These are phyloP conservation scores for Penicillium sclerotiorum DNA, from an alignment of 2,329 filamentous ascomycete species.

Conservation along the genomic window DNA sequence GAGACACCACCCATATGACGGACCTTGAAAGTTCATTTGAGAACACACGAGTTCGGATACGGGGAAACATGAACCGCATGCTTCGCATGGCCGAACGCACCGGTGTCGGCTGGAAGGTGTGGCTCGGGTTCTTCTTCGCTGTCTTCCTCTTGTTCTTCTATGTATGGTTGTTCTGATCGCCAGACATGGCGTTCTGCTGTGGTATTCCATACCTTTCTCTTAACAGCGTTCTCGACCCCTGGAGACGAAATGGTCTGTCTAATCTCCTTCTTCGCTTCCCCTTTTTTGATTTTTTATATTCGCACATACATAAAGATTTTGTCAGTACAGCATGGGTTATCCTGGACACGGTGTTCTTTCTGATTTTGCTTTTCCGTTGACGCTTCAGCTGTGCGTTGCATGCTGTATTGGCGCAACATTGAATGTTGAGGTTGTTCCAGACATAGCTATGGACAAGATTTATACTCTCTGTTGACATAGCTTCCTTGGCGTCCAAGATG, in stretches of 20 bases:
- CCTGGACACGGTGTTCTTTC: conserved; percentile 15
- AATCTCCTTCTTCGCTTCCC: background rate
- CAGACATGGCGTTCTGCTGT: conserved; percentile 9
- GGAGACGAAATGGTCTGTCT: too few species aligned
- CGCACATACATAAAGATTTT: conserved; percentile 4
- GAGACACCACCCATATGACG: conserved; percentile 81
- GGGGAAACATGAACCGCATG: conserved; percentile 97
- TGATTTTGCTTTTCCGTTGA: too few species aligned
- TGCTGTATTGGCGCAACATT: too few species aligned
- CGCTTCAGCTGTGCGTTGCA: too few species aligned
- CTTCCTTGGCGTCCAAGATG: too few species aligned
- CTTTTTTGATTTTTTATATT: background rate
- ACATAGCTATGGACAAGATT: too few species aligned
- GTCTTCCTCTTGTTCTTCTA: conserved; percentile 85
- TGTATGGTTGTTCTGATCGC: conserved; percentile 79
- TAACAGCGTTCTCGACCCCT: too few species aligned
- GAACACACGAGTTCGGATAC: conserved; percentile 74
- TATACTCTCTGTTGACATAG: too few species aligned
- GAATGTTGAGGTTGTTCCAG: too few species aligned
- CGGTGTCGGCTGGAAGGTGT: conserved; percentile 94
- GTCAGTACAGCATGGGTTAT: conserved; percentile 8
- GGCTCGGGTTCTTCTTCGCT: conserved; percentile 84
- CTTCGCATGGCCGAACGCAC: conserved; percentile 90
- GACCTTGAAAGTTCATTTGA: conserved; percentile 98
- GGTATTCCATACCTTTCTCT: background rate